A percentile compares a stretch with the other conserved stretches of the same genome.
Evolutionary conservation across 345 rosid genomes (phyloP).

Genomic region (Pelargonium nanum): DNA sequence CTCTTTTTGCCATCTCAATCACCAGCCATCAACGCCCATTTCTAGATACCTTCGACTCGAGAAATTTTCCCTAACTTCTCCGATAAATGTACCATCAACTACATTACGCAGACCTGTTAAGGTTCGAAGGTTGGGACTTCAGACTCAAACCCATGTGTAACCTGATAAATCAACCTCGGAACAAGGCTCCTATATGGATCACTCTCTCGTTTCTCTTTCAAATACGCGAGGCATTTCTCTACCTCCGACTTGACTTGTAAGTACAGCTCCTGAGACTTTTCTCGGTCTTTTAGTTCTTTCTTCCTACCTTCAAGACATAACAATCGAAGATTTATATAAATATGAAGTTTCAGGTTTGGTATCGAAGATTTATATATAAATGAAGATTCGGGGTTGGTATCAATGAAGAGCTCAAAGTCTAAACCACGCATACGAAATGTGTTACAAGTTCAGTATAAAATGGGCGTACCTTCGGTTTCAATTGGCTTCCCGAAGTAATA

Average conservation of each 20-base stretch:
- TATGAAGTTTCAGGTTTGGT: background rate
- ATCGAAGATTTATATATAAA: too few relatives aligned
- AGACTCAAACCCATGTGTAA: conserved; percentile 33
- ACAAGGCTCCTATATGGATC: conserved; percentile 58
- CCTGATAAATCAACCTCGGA: conserved; percentile 38
- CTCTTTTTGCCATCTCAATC: too few relatives aligned
- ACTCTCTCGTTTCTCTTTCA: conserved; percentile 51
- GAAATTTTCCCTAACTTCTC: too few relatives aligned
- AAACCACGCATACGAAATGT: too few relatives aligned
- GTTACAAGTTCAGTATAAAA: background rate
- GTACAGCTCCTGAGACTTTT: conserved; percentile 51
- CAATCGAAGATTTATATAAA: background rate
- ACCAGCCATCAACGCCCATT: too few relatives aligned
- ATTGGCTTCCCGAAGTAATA: conserved; percentile 71
- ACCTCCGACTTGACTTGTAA: conserved; percentile 54
- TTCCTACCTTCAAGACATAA: conserved; percentile 31
- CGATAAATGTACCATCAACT: too few relatives aligned
- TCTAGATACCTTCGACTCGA: too few relatives aligned
- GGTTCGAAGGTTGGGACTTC: conserved; percentile 56
- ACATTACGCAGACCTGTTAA: conserved; percentile 13
- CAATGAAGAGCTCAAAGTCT: too few relatives aligned
- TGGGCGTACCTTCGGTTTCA: conserved; percentile 44
- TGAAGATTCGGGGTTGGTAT: too few relatives aligned
- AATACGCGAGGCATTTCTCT: conserved; percentile 35
- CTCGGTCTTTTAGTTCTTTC: conserved; percentile 36